phyloP scores from a whole-genome alignment of 2,329 filamentous ascomycete species.

The Plenodomus lindquistii region DNA sequence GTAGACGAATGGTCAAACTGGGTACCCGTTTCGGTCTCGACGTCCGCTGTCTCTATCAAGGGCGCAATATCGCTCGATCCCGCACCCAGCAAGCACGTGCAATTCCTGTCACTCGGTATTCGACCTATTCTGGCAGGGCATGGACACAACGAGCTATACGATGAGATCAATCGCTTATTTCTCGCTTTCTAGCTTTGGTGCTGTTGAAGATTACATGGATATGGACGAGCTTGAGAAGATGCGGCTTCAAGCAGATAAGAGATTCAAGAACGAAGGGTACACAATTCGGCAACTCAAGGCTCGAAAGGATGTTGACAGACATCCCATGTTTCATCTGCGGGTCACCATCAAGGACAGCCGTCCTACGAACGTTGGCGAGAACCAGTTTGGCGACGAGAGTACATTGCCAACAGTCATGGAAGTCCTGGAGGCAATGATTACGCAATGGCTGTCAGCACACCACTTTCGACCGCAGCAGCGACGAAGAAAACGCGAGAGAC shows the following conservation, averaged over 20 bases:
- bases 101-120: slow-evolving; percentile 82
- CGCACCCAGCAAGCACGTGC: slow-evolving; percentile 69
- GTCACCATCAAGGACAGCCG: slow-evolving; percentile 52
- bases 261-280: slow-evolving; percentile 54
- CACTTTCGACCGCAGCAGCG: slow-evolving; percentile 62
- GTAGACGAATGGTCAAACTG: slow-evolving; percentile 60
- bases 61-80: slow-evolving; percentile 75
- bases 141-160: slow-evolving; percentile 69
- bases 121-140: slow-evolving; percentile 62
- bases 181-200: slow-evolving; percentile 74
- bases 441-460: slow-evolving; percentile 75
- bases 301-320: slow-evolving; percentile 73
- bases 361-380: slow-evolving; percentile 15
- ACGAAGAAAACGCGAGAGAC: slow-evolving; percentile 11
- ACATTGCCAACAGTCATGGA: slow-evolving; percentile 61
- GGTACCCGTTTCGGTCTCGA: slow-evolving; percentile 71
- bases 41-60: slow-evolving; percentile 63
- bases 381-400: slow-evolving; percentile 28
- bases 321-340: slow-evolving; percentile 87
- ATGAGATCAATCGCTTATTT: slow-evolving; percentile 81
- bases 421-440: slow-evolving; percentile 69
- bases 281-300: slow-evolving; percentile 57
- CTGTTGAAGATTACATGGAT: slow-evolving; percentile 52
- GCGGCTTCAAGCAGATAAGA: slow-evolving; percentile 42
- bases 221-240: slow-evolving; percentile 44